Percentiles rank a stretch among this genome's conserved stretches.
phyloP scores from a whole-genome alignment of 2,329 filamentous ascomycete genomes.

The Parastagonospora avenae region DNA sequence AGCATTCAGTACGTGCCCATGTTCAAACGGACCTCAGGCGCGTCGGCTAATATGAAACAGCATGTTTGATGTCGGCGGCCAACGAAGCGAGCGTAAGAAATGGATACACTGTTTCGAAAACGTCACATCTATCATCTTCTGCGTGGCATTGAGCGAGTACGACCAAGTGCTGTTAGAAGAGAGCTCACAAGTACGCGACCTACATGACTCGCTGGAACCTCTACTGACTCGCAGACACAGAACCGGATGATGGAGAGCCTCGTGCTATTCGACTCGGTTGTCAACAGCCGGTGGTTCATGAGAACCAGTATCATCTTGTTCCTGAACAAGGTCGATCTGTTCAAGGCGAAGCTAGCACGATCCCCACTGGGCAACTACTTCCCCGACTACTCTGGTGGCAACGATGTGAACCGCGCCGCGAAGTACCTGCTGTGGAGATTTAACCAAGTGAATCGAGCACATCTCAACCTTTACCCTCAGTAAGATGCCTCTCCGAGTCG shows the following conservation, averaged over 20 bases:
- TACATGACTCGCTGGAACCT: constrained; percentile 7
- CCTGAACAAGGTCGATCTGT: constrained; percentile 98
- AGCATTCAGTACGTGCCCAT: constrained; percentile 85
- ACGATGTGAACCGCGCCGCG: constrained; percentile 96
- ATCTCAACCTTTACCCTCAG: constrained; percentile 97
- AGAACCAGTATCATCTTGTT: constrained; percentile 98
- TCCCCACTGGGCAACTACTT: constrained; percentile 95
- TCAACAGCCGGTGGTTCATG: constrained; percentile 99
- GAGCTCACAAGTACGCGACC: constrained; percentile 80
- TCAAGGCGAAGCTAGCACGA: constrained; percentile 89
- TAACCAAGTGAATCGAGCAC: constrained; percentile 96
- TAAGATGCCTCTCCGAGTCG: constrained; percentile 27
- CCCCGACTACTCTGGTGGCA: constrained; percentile 95
- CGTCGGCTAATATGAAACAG: constrained; percentile 57
- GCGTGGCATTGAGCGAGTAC: constrained; percentile 96
- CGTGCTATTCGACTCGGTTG: constrained; percentile 94
- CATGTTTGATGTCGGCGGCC: constrained; percentile 99
- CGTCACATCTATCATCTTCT: constrained; percentile 99
- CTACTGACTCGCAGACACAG: constrained; percentile 54
- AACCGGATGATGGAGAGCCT: constrained; percentile 99
- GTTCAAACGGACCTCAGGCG: constrained; percentile 9
- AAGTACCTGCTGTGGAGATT: constrained; percentile 99
- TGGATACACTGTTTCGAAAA: constrained; percentile 99
- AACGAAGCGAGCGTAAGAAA: constrained; percentile 97
- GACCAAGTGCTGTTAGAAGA: constrained; percentile 97